Evolutionary conservation across 169 alveolate species (phyloP).

Genomic region (Plasmodium gaboni): DNA sequence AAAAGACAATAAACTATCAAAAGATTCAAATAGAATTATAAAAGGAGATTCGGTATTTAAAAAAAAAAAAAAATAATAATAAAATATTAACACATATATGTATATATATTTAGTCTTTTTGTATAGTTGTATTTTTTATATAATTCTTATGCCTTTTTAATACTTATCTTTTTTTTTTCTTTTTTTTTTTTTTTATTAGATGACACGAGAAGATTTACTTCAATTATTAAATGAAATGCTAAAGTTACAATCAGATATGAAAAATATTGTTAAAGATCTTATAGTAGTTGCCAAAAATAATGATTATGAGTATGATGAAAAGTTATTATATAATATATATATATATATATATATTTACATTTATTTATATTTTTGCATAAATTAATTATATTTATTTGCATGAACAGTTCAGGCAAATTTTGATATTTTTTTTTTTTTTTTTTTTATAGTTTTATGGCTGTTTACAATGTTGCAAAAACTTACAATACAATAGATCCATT

Average conservation of each 20-base stretch:
- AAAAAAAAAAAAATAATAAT: not conserved
- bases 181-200: conserved; percentile 17
- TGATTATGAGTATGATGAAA: conserved; percentile 61
- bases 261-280: conserved; percentile 79
- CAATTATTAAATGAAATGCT: conserved; percentile 81
- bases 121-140: not conserved
- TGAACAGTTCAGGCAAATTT: too few species aligned
- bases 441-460: conserved; percentile 59
- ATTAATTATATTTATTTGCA: too few species aligned
- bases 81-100: not conserved
- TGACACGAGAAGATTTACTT: conserved; percentile 79
- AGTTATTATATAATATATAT: not conserved
- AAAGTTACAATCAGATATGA: conserved; percentile 83
- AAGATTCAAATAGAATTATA: conserved; percentile 33
- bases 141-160: not conserved
- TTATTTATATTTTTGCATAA: not conserved
- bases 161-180: not conserved
- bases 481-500: conserved; percentile 71
- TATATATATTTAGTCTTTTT: not conserved
- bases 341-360: not conserved
- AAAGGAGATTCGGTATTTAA: conserved; percentile 68
- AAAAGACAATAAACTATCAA: conserved; percentile 29
- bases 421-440: not conserved
- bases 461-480: conserved; percentile 62
- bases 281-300: conserved; percentile 75